These are phyloP conservation scores for Phytophthora citrophthora DNA, from an alignment of 352 stramenopile genomes.

Conservation along the genomic window DNA sequence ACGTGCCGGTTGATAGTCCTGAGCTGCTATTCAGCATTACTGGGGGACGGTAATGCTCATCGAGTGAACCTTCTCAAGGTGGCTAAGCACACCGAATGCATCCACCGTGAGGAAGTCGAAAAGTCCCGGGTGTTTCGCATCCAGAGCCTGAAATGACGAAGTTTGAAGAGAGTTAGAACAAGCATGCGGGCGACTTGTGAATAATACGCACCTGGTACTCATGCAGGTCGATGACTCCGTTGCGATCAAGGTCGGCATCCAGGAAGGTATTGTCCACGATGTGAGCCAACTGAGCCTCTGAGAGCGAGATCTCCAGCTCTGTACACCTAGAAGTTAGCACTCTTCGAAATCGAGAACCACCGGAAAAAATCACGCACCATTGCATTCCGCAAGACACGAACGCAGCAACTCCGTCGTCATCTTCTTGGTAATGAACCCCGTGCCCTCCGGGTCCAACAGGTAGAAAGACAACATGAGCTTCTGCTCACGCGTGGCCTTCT, in stretches of 20 bases:
- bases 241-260: slow-evolving; percentile 79
- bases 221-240: slow-evolving; percentile 78
- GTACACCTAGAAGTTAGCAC: slow-evolving; percentile 13
- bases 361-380: slow-evolving; percentile 46
- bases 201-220: slow-evolving; percentile 71
- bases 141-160: slow-evolving; percentile 54
- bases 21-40: slow-evolving; percentile 31
- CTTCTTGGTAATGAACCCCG: slow-evolving; percentile 84
- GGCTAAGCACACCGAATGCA: slow-evolving; percentile 80
- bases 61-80: slow-evolving; percentile 86
- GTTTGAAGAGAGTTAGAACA: not conserved
- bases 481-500: slow-evolving; percentile 87
- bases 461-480: slow-evolving; percentile 90
- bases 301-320: slow-evolving; percentile 84
- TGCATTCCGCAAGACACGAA: slow-evolving; percentile 86
- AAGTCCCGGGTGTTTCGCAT: slow-evolving; percentile 82
- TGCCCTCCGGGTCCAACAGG: slow-evolving; percentile 77
- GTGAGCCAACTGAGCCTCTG: slow-evolving; percentile 74
- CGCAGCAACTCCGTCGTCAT: slow-evolving; percentile 84
- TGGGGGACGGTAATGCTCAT: slow-evolving; percentile 61
- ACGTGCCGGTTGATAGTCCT: not conserved
- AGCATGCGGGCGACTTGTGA: not conserved
- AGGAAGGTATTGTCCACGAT: slow-evolving; percentile 88
- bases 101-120: slow-evolving; percentile 90
- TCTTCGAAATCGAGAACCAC: slow-evolving; percentile 1